Evolutionary conservation across 2,329 filamentous ascomycete genomes (phyloP), one percentile per base, ranked within the genome.

Genomic region (Ophiocordyceps robertsii): DNA sequence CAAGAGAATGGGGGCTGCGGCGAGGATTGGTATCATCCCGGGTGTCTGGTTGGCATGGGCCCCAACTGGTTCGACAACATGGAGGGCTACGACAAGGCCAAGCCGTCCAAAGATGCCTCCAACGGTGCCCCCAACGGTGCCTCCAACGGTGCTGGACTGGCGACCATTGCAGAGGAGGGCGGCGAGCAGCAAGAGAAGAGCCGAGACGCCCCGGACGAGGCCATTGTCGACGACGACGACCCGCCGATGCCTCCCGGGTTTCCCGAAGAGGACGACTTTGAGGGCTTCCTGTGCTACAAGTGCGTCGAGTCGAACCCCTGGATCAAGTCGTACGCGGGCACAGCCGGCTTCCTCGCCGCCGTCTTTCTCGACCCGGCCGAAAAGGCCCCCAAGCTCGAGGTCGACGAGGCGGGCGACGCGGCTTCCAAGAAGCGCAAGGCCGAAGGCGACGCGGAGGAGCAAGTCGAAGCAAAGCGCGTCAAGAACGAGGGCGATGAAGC

Each of bases 1-100:
- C 71, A 75, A 12, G 83, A 90, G 50, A 80, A 82, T 1, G 89
- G 89, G 14, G 90, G 89, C 5, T 96, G 90, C 62, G 90, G 90
- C 12, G 90, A 96, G 64, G 90, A 96, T 57, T 96, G 90, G 90
- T 96, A 87, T 73, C 90, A 96, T 64, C 87, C 90, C 0, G 88
- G 92, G 47, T 96, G 90, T 57, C 67, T 96, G 8, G 77, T 95
- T 39, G 89, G 89, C 6, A 65, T 93, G 51, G 79, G 82, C 1
- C 75, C 86, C 11, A 73, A 78, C 45, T 89, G 84, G 78, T 78
- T 70, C 49, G 78, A 82, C 55, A 70, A 65, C 54, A 67, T 62
- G 60, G 56, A 60, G 49, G 60, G 51, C 44, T 42, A 53, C n/a
- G 63, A 64, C 38, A 63, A 63, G 40, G 44, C 32, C 16, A 29